phyloP scores from a whole-genome alignment of 2,329 filamentous ascomycete genomes.

The Atkinsonella hypoxylon region DNA sequence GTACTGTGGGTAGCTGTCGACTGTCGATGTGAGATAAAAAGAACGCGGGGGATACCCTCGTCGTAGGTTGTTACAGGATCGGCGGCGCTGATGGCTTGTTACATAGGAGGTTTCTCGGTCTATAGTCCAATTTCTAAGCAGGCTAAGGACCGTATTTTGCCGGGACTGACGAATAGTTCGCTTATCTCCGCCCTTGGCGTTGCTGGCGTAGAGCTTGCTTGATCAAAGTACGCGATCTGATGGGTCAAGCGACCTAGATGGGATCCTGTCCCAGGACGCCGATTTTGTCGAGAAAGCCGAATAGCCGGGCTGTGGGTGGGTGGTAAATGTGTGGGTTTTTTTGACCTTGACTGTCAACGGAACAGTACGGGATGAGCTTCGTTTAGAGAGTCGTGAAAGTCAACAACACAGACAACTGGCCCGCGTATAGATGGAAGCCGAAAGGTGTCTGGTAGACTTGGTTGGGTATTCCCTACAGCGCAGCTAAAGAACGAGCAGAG shows the following conservation, averaged over 20 bases:
- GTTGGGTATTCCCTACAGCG: background rate
- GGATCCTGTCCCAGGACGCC: background rate
- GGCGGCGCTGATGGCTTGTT: background rate
- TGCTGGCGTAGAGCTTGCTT: background rate
- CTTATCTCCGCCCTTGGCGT: background rate
- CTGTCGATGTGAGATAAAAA: background rate
- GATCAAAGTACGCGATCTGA: background rate
- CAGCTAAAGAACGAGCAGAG: background rate
- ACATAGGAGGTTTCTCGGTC: background rate
- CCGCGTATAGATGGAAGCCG: background rate
- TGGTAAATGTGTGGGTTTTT: background rate
- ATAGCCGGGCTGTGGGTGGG: background rate
- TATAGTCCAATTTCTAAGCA: background rate
- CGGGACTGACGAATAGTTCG: background rate
- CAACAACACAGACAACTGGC: background rate
- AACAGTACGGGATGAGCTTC: background rate
- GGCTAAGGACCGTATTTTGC: background rate
- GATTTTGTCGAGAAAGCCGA: background rate
- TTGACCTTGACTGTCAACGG: background rate
- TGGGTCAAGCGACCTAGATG: background rate
- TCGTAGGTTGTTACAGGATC: background rate
- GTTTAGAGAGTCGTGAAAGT: background rate
- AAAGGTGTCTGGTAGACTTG: background rate
- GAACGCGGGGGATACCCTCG: background rate
- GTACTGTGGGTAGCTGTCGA: background rate